Evolutionary conservation across 2,329 filamentous ascomycete genomes (phyloP), one percentile per base, ranked within the genome.

Genomic region (Elsinoe necatrix): DNA sequence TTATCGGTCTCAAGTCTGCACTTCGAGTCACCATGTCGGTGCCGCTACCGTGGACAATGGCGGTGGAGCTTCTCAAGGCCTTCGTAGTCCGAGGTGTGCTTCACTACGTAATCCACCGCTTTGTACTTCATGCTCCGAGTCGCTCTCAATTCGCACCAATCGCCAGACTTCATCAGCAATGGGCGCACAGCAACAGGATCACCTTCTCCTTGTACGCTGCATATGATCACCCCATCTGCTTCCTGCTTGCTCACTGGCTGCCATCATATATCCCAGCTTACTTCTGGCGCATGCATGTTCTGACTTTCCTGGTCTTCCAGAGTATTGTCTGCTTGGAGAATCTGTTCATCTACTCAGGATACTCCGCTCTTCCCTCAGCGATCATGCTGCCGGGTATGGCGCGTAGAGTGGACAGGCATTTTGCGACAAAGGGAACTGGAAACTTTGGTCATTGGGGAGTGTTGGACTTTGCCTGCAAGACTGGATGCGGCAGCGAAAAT

Each of bases 61-160:
- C 74, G 4, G 81, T 78, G 63, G 77, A 83, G 63, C 65, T 85
- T 4, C 59, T 75, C 3, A 67, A 74, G 54, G 81, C 76, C 0
- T 67, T 85, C 12, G 43, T 81, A 1, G 59, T 78, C n/a, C 75
- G 83, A 56, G 84, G 86, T 64, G 76, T 82, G 5, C 67, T 90
- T 9, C 80, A 83, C 57, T 95, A 95, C 68, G 79, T 82, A 63
- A 77, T 89, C 62, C 89, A 95, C 71, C 83, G 86, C 54, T 80
- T 80, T 65, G 58, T 85, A 23, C 77, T 95, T 7, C 89, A 95
- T 71, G 68, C 67, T 42, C 67, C 61, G 21, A 27, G 41, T 1
- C 31, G 45, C 4, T 65, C 60, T 41, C 45, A 61, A 3, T 45
- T 37, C 25, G 70, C 66, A 0, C 63, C 68, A 0, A 55, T 71